phyloP scores from a whole-genome alignment of 2,329 filamentous ascomycete species.

The Calonectria pauciramosa region DNA sequence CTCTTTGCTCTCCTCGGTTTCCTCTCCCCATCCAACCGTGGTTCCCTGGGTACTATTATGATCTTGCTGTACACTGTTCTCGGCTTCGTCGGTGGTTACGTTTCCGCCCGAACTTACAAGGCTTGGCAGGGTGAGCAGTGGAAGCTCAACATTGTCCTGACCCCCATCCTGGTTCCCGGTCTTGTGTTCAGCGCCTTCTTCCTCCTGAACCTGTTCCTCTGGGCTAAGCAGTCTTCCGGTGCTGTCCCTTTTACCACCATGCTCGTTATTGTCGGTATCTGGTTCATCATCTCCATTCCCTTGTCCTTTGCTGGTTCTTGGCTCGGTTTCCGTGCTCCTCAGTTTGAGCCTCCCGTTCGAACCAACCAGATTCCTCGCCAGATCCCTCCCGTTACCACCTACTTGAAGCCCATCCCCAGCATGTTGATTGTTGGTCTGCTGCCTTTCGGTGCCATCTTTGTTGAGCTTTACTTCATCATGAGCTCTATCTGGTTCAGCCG shows the following conservation, averaged over 20 bases:
- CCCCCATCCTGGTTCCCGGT: constrained; percentile 86
- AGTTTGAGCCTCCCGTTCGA: constrained; percentile 84
- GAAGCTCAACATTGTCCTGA: constrained; percentile 93
- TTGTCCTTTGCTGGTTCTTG: constrained; percentile 92
- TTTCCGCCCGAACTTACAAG: constrained; percentile 93
- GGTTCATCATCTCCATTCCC: constrained; percentile 97
- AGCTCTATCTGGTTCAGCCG: constrained; percentile 98
- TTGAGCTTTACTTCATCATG: constrained; percentile 99
- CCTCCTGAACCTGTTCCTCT: constrained; percentile 94
- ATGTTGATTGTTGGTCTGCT: constrained; percentile 93
- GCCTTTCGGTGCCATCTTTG: constrained; percentile 96
- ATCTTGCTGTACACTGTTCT: constrained; percentile 94
- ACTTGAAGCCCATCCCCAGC: constrained; percentile 88
- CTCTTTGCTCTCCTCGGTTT: constrained; percentile 94
- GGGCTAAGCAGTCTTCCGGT: constrained; percentile 91
- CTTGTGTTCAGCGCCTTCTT: constrained; percentile 93
- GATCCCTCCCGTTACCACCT: constrained; percentile 87
- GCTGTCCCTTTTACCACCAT: constrained; percentile 98
- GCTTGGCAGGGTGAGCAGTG: constrained; percentile 91
- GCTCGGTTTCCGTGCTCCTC: constrained; percentile 85
- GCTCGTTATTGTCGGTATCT: constrained; percentile 92
- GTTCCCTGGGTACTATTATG: constrained; percentile 92
- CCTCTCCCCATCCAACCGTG: constrained; percentile 94
- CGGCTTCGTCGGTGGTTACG: constrained; percentile 92
- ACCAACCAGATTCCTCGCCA: constrained; percentile 99